A percentile compares a stretch with the other conserved stretches of the same genome.
Conservation (phyloP, 257 asterid genomes). For the Lavandula angustifolia region DNA sequence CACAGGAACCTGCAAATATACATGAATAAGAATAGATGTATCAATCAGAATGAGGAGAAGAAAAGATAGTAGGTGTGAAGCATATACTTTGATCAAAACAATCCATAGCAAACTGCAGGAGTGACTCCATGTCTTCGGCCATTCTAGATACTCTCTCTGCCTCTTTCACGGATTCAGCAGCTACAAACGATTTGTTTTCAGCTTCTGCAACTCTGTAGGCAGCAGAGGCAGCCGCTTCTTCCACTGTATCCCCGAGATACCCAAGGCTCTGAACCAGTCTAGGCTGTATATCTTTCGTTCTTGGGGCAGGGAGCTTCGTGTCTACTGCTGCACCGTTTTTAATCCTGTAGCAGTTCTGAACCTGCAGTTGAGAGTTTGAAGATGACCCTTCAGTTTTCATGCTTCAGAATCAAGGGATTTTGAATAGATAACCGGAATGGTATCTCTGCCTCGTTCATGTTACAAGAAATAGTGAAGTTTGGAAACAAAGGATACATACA, state of each 20-base stretch:
- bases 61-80: slow-evolving; percentile 6
- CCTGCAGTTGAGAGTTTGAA: slow-evolving; percentile 42
- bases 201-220: slow-evolving; percentile 73
- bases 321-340: slow-evolving; percentile 45
- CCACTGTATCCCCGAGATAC: slow-evolving; percentile 58
- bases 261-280: slow-evolving; percentile 47
- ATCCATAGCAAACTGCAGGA: slow-evolving; percentile 59
- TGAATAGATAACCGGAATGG: background rate
- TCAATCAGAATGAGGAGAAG: background rate
- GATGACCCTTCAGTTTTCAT: background rate
- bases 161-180: slow-evolving; percentile 79
- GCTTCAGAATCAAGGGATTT: background rate
- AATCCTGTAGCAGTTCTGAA: slow-evolving; percentile 56
- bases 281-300: slow-evolving; percentile 44
- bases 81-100: slow-evolving; percentile 58
- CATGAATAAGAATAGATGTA: background rate
- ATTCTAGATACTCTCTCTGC: slow-evolving; percentile 67
- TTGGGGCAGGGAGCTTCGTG: slow-evolving; percentile 32
- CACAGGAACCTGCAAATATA: slow-evolving; percentile 49
- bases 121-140: slow-evolving; percentile 71
- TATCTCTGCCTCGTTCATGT: no score
- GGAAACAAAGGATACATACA: background rate
- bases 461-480: no score
- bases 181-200: slow-evolving; percentile 73
- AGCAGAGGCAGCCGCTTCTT: slow-evolving; percentile 58